Percentiles rank a stretch among this genome's conserved stretches.
phyloP scores from a whole-genome alignment of 2,329 filamentous ascomycete species.

The Sphaceloma murrayae region DNA sequence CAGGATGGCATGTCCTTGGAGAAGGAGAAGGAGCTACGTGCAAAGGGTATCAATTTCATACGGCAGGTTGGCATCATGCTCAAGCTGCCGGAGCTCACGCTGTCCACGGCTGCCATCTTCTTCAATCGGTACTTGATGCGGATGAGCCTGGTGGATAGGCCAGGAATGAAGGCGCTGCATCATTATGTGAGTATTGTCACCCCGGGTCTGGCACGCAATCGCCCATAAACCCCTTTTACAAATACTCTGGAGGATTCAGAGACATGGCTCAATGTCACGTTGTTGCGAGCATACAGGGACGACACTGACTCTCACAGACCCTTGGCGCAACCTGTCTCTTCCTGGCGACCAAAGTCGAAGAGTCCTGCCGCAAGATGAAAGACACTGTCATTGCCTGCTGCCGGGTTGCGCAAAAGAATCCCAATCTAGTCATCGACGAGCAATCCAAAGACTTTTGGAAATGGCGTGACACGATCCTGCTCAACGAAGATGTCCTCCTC shows the following conservation, averaged over 20 bases:
- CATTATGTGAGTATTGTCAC: slow-evolving; percentile 62
- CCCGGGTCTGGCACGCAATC: no score
- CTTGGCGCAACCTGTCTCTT: slow-evolving; percentile 88
- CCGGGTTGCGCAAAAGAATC: slow-evolving; percentile 88
- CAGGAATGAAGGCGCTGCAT: slow-evolving; percentile 61
- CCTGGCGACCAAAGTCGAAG: slow-evolving; percentile 92
- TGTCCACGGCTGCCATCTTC: slow-evolving; percentile 87
- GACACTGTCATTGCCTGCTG: slow-evolving; percentile 90
- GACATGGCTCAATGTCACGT: no score
- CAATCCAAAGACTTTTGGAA: slow-evolving; percentile 98
- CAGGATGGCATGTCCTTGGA: slow-evolving; percentile 67
- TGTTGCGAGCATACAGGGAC: slow-evolving; percentile 13
- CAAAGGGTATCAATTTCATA: slow-evolving; percentile 95
- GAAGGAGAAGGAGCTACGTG: slow-evolving; percentile 69
- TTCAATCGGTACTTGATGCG: slow-evolving; percentile 96
- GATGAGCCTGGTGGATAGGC: slow-evolving; percentile 65
- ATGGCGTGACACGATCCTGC: slow-evolving; percentile 89
- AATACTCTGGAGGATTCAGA: no score
- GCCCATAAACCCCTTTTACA: no score
- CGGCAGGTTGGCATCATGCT: slow-evolving; percentile 87
- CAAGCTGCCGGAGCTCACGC: slow-evolving; percentile 81
- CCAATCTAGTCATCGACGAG: slow-evolving; percentile 82
- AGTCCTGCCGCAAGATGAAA: slow-evolving; percentile 92
- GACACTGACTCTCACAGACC: slow-evolving; percentile 38
- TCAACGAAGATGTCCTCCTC: slow-evolving; percentile 85